A percentile compares a stretch with the other conserved stretches of the same genome.
These are phyloP conservation scores for Orychophragmus violaceus DNA, from an alignment of 345 rosid genomes.

Conservation along the genomic window DNA sequence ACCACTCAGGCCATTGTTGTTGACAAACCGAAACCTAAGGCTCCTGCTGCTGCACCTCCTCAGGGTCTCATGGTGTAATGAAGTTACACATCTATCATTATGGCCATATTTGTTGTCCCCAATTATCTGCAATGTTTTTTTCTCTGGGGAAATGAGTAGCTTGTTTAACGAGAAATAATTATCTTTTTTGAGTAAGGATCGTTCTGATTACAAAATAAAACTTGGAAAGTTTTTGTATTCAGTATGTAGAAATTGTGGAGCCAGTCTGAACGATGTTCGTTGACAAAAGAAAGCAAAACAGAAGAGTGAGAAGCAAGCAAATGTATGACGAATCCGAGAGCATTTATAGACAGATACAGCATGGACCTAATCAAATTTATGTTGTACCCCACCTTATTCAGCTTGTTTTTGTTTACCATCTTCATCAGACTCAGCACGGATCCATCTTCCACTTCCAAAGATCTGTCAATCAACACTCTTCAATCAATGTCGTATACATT, in stretches of 20 bases:
- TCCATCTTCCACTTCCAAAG: slow-evolving; percentile 36
- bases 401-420: too few species aligned
- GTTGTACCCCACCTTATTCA: too few species aligned
- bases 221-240: neutral
- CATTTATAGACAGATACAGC: too few species aligned
- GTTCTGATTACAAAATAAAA: neutral
- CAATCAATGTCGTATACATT: slow-evolving; percentile 27
- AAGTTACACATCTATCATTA: neutral
- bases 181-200: neutral
- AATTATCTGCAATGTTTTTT: slow-evolving; percentile 15
- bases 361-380: too few species aligned
- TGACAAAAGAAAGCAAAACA: too few species aligned
- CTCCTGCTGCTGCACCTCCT: slow-evolving; percentile 47
- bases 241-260: too few species aligned
- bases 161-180: slow-evolving; percentile 23
- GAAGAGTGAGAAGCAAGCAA: too few species aligned
- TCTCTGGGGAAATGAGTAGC: slow-evolving; percentile 15
- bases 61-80: slow-evolving; percentile 56
- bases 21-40: slow-evolving; percentile 73
- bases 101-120: slow-evolving; percentile 16
- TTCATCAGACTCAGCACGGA: too few species aligned
- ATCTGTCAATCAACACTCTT: slow-evolving; percentile 37
- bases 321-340: too few species aligned
- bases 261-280: too few species aligned
- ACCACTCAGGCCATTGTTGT: slow-evolving; percentile 98